Base-by-base conservation (phyloP, 1,284 basidiomycete genomes). In the Sanghuangporus weigelae region DNA sequence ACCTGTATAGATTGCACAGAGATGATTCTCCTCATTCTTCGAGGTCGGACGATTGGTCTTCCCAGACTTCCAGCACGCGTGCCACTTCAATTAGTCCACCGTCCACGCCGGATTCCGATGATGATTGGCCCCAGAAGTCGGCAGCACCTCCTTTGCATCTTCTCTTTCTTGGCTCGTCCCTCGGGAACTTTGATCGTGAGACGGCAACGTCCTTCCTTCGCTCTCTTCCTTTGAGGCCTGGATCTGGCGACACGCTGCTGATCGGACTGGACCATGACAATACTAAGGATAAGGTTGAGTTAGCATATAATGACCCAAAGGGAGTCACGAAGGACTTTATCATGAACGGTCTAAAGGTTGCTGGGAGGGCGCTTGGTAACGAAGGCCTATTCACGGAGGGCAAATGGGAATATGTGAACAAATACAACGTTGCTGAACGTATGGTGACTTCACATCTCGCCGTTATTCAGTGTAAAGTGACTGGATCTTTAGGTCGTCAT, bases 151-250 rank as follows among this genome's bases (percentile, higher is more conserved):
- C 90, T 8, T 74, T 93, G 39, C 93, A 95, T 71, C 77, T 98
- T 62, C 78, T 98, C 64, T 98, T 97, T 80, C 81, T 98, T n/a
- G 96, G 96, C 0, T 96, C 93, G 0, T 95, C 94, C 0, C 77
- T 98, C 12, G 96, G 96, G 12, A 98, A 98, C 78, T 98, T 98
- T 74, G 74, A 80, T n/a, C 85, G 94, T 26, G 78, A 81, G 16
- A 88, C 83, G 31, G 92, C 90, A 7, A 82, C 82, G 0, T 77
- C 81, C 0, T 98, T 99, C 76, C 82, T 99, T 60, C 82, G 82
- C 12, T 84, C 85, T 1, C 79, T 97, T 23, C 93, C 94, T 11
- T 80, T 99, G 51, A 85, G 89, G 10, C 77, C 90, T 3, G 87
- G 86, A 7, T 80, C 77, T 21, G 85, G 85, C 3, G 89, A 91